phyloP scores from a whole-genome alignment of 176 grass and related monocot genomes.

The Oryza australiensis region DNA sequence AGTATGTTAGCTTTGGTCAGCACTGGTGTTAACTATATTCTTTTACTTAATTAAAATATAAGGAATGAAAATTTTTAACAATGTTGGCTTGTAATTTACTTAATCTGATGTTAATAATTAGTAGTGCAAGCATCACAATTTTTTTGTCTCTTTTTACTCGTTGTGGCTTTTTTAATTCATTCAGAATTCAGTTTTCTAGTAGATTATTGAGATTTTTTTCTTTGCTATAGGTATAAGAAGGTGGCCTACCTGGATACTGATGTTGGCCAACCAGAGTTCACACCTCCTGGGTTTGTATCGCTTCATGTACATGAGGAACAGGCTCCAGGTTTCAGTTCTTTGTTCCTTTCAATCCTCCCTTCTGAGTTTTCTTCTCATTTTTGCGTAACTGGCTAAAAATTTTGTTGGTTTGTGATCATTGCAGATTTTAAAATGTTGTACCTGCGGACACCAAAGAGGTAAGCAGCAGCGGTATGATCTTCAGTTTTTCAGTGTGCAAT shows the following conservation, averaged over 20 bases:
- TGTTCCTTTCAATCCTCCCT: background rate
- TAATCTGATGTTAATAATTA: background rate
- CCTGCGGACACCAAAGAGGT: slow-evolving; percentile 68
- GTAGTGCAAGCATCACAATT: background rate
- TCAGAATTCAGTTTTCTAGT: background rate
- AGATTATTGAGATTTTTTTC: background rate
- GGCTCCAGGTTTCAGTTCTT: slow-evolving; percentile 40
- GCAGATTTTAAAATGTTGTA: slow-evolving; percentile 67
- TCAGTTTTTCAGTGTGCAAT: background rate
- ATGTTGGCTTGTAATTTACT: background rate
- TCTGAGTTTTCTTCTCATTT: background rate
- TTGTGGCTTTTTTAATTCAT: background rate
- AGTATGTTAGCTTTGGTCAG: background rate
- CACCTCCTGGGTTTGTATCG: slow-evolving; percentile 64
- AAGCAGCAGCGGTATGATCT: background rate
- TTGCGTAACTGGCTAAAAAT: slow-evolving; percentile 1
- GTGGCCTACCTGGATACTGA: slow-evolving; percentile 77
- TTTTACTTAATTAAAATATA: background rate
- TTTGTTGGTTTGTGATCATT: slow-evolving; percentile 22
- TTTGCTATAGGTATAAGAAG: slow-evolving; percentile 56
- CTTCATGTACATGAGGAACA: slow-evolving; percentile 71
- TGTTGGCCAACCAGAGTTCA: slow-evolving; percentile 85
- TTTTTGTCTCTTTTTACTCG: background rate
- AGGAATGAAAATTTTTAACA: background rate
- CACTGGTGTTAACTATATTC: background rate